phyloP scores from a whole-genome alignment of 305 asterid genomes.

The Fraxinus baroniana region DNA sequence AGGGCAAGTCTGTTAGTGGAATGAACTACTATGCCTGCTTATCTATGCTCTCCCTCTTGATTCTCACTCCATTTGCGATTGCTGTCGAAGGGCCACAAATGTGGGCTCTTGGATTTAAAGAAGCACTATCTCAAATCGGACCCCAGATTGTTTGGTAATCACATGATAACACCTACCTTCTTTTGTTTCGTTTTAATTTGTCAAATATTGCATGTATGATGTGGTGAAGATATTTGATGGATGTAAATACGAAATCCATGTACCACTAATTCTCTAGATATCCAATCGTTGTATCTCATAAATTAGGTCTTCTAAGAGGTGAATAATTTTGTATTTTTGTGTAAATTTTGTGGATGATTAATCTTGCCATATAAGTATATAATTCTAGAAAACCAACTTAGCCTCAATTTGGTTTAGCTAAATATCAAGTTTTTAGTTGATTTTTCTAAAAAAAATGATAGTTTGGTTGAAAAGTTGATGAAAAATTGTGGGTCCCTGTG shows the following conservation, averaged over 20 bases:
- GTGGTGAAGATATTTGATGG: not conserved
- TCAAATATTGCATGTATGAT: not conserved
- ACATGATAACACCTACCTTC: conserved; percentile 29
- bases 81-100: conserved; percentile 97
- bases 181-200: conserved; percentile 15
- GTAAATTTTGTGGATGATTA: not conserved
- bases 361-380: not conserved
- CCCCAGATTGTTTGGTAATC: conserved; percentile 85
- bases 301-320: not conserved
- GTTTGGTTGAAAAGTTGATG: not conserved
- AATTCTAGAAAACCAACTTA: not conserved
- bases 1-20: conserved; percentile 90
- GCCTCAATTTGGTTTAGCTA: not conserved
- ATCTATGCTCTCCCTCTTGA: conserved; percentile 71
- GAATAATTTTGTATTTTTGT: not conserved
- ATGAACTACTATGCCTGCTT: conserved; percentile 96
- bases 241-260: not conserved
- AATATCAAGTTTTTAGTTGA: not conserved
- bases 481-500: not conserved
- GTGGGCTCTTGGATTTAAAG: conserved; percentile 76
- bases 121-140: conserved; percentile 66
- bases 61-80: conserved; percentile 88
- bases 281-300: not conserved
- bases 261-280: not conserved
- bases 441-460: not conserved